Evolutionary conservation across 805 yeast genomes (phyloP).

Genomic region (Grigorovia jiainica): DNA sequence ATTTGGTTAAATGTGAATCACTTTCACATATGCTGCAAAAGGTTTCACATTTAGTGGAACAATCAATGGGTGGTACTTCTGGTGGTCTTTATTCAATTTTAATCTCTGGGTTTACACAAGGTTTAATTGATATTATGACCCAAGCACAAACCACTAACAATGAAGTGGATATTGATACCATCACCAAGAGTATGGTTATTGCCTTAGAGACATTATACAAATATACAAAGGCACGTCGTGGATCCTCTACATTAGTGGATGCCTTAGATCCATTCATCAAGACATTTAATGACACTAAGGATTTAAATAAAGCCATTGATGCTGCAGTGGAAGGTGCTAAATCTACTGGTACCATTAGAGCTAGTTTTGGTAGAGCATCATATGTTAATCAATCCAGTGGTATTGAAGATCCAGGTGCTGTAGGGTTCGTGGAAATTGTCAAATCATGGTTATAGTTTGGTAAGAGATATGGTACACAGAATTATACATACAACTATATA

Average conservation of each 20-base stretch:
- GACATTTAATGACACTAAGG: constrained; percentile 41
- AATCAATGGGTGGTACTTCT: constrained; percentile 95
- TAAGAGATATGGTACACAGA: too few species aligned
- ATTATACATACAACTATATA: too few species aligned
- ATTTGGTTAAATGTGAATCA: constrained; percentile 30
- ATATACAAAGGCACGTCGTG: constrained; percentile 81
- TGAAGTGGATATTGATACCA: too few species aligned
- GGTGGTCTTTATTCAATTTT: constrained; percentile 88
- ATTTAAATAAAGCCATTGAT: constrained; percentile 48
- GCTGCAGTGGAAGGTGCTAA: constrained; percentile 75
- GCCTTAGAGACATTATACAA: constrained; percentile 71
- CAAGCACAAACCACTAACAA: constrained; percentile 25
- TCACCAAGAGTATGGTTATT: constrained; percentile 37
- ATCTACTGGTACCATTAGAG: constrained; percentile 61
- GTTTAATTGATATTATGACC: constrained; percentile 28
- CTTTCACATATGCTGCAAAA: constrained; percentile 52
- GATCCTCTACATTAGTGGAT: constrained; percentile 84
- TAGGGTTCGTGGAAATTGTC: constrained; percentile 58
- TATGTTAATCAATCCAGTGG: constrained; percentile 69
- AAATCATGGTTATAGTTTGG: constrained; percentile 27
- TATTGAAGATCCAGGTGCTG: constrained; percentile 91
- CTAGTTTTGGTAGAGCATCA: constrained; percentile 89
- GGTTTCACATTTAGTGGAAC: constrained; percentile 76
- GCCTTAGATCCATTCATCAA: constrained; percentile 82
- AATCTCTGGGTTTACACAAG: constrained; percentile 64